A percentile compares a stretch with the other conserved stretches of the same genome.
phyloP scores from a whole-genome alignment of 179 eudicot species.

The Heliamphora pulchella region DNA sequence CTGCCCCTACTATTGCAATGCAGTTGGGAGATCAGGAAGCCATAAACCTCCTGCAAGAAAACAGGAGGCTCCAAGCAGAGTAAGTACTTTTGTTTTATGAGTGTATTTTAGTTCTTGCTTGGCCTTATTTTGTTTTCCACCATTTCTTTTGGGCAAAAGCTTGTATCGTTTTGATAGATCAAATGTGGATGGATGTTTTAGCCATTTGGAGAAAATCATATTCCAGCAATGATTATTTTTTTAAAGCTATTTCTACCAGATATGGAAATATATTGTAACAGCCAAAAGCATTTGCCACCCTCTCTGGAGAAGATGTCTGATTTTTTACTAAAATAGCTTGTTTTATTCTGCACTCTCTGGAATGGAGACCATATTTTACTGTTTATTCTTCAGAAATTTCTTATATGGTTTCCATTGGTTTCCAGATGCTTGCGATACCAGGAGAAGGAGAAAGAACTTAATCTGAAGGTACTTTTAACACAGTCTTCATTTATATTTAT shows the following conservation, averaged over 20 bases:
- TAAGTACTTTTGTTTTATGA: constrained; percentile 29
- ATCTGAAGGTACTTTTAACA: constrained; percentile 43
- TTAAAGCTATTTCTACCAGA: neutral
- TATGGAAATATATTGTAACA: neutral
- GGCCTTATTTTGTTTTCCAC: neutral
- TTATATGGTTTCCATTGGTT: constrained; percentile 9
- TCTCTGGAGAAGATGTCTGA: neutral
- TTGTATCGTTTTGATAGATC: neutral
- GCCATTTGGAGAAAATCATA: neutral
- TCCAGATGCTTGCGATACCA: constrained; percentile 55
- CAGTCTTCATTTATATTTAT: neutral
- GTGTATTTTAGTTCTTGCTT: constrained; percentile 2
- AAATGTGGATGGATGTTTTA: neutral
- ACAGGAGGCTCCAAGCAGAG: constrained; percentile 49
- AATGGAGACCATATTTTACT: neutral
- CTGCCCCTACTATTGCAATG: constrained; percentile 22
- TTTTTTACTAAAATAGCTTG: neutral
- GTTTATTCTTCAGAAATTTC: neutral
- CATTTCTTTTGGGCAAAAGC: neutral
- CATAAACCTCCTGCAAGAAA: constrained; percentile 33
- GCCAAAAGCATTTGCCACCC: neutral
- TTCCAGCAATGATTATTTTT: neutral
- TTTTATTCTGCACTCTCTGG: neutral
- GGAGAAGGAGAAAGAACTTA: constrained; percentile 50
- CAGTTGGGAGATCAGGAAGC: constrained; percentile 29